phyloP scores from a whole-genome alignment of 148 eudicot genomes.

The Polygonum aviculare region DNA sequence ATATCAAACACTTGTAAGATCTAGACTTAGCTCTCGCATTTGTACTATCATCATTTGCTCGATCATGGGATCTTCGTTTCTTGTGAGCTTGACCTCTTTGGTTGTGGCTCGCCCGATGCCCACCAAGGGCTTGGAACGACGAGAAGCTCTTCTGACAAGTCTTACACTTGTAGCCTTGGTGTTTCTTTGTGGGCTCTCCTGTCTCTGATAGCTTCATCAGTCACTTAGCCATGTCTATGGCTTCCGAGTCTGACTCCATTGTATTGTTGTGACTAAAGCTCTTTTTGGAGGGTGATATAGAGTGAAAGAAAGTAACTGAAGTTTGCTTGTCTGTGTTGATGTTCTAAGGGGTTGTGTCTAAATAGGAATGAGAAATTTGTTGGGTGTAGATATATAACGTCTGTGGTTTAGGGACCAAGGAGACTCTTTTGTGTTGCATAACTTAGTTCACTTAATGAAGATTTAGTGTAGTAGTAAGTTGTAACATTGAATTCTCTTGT shows the following conservation, averaged over 20 bases:
- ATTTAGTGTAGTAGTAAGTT: slow-evolving; percentile 10
- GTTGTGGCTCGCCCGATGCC: not conserved
- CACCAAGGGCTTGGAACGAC: slow-evolving; percentile 5
- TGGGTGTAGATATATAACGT: slow-evolving; percentile 3
- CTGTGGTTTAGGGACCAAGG: not conserved
- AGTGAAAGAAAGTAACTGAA: slow-evolving; percentile 3
- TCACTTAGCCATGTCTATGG: not conserved
- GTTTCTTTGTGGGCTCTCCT: not conserved
- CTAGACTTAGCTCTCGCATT: not conserved
- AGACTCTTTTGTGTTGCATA: not conserved
- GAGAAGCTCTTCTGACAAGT: slow-evolving; percentile 1
- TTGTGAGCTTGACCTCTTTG: not conserved
- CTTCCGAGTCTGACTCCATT: slow-evolving; percentile 2
- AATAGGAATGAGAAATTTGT: not conserved
- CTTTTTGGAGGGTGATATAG: not conserved
- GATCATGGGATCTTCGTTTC: not conserved
- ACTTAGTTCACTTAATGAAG: slow-evolving; percentile 6
- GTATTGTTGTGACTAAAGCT: not conserved
- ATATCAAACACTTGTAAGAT: slow-evolving; percentile 1
- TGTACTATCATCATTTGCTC: not conserved
- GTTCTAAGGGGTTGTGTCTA: not conserved
- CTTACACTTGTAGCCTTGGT: not conserved
- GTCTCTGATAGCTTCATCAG: not conserved
- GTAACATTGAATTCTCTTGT: not conserved
- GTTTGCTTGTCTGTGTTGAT: not conserved